Base-by-base conservation (phyloP, 768 basidiomycete species). In the Suillus placidus region DNA sequence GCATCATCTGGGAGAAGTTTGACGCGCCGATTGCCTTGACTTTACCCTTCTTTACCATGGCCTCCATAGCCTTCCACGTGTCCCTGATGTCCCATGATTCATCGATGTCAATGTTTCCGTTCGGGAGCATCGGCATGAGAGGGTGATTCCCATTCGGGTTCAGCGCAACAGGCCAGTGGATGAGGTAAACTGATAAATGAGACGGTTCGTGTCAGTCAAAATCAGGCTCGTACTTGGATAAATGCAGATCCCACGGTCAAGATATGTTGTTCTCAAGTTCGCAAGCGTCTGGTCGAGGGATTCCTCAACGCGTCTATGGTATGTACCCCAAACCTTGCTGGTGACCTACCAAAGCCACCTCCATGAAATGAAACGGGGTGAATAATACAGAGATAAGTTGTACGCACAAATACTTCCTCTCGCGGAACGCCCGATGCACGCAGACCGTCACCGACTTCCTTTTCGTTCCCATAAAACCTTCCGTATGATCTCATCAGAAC, bases 51-150 rank as follows among this genome's bases (percentile, higher is more conserved):
- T 85, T 86, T 66, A 87, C 76, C 34, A 94, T 68, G 12, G 80
- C 86, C 75, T 95, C 94, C 89, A 95, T 89, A 75, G 90, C 88
- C 70, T 85, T 87, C 93, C 94, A 95, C 10, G 94, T 94, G 61
- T 93, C 85, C 61, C 76, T 80, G 71, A 92, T 73, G 32, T 86
- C 81, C 85, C 90, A 90, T 49, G 84, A 80, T 70, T 84, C 82
- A 69, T 88, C 86, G 60, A 91, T 80, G 71, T 92, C 91, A 42
- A 90, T 82, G 69, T 80, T 82, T 64, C 91, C 86, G 71, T 88
- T 81, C 0, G 87, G 83, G 42, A 83, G 85, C 10, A 78, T 81
- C 10, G 88, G 90, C 74, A 89, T 80, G 2, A 72, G 65, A 7
- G 80, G 85, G 72, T 89, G 83, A 73, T 87, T 90, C 45, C 89